Conservation (phyloP, 1,284 basidiomycete genomes). For the Anthracocystis setariae region DNA sequence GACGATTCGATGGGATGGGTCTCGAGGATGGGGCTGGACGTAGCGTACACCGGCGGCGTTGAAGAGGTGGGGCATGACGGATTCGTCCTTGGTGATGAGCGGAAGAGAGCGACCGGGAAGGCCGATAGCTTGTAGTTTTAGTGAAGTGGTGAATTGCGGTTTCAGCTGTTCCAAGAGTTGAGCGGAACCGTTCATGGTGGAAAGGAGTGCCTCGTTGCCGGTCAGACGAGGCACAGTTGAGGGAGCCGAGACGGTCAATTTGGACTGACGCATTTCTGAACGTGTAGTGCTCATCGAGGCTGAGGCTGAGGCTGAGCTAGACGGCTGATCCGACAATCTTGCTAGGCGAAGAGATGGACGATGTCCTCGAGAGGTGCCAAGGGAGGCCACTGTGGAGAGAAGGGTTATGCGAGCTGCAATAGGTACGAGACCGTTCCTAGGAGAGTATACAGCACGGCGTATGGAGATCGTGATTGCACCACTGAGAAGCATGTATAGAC, state of each 20-base stretch:
- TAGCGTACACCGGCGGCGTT: slow-evolving; percentile 36
- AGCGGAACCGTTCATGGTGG: slow-evolving; percentile 15
- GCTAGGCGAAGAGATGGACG: slow-evolving; percentile 4
- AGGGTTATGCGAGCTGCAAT: background rate
- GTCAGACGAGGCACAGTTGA: slow-evolving; percentile 19
- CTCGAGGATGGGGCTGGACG: slow-evolving; percentile 41
- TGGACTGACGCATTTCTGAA: slow-evolving; percentile 26
- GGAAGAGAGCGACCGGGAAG: slow-evolving; percentile 30
- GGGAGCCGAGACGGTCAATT: slow-evolving; percentile 25
- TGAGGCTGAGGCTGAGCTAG: background rate
- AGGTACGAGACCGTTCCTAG: background rate
- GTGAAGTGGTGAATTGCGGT: slow-evolving; percentile 18
- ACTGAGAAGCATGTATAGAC: slow-evolving; percentile 24
- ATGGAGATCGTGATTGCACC: background rate
- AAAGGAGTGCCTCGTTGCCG: slow-evolving; percentile 24
- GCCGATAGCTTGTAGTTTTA: slow-evolving; percentile 33
- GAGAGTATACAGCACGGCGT: background rate
- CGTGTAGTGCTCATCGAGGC: slow-evolving; percentile 9
- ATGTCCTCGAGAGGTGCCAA: background rate
- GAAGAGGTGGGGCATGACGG: slow-evolving; percentile 33
- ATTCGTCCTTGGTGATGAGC: slow-evolving; percentile 25
- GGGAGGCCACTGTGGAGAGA: no score
- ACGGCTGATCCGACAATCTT: background rate
- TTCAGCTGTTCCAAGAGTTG: slow-evolving; percentile 34
- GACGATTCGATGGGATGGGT: slow-evolving; percentile 29